Evolutionary conservation across 1,284 basidiomycete species (phyloP).

Genomic region (Apiotrichum laibachii): DNA sequence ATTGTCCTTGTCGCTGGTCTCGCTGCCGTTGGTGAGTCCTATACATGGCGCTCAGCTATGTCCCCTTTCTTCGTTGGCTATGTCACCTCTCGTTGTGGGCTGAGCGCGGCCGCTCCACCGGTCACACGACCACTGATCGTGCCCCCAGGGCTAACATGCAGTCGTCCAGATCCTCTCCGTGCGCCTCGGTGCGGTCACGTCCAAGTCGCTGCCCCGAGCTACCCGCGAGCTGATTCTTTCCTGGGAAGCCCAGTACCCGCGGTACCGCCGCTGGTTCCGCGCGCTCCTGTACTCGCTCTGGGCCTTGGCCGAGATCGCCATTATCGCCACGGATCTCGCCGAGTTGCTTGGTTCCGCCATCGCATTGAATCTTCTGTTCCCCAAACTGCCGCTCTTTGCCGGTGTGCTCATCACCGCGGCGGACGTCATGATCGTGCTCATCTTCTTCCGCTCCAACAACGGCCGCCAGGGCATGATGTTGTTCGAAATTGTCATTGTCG

Average conservation of each 20-base stretch:
- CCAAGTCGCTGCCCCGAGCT: constrained; percentile 50
- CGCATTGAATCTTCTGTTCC: constrained; percentile 76
- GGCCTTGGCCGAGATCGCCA: constrained; percentile 71
- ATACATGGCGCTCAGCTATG: no score
- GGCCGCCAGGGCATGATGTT: constrained; percentile 53
- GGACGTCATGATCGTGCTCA: constrained; percentile 68
- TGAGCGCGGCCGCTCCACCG: no score
- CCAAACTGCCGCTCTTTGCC: constrained; percentile 71
- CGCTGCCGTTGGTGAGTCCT: constrained; percentile 59
- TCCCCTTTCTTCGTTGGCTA: no score
- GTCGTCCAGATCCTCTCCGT: constrained; percentile 49
- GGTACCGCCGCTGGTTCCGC: constrained; percentile 54
- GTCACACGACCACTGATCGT: no score
- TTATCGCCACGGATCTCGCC: constrained; percentile 63
- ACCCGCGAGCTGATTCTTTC: constrained; percentile 66
- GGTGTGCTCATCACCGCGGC: constrained; percentile 77
- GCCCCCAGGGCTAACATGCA: constrained; percentile 2
- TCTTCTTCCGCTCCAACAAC: constrained; percentile 45
- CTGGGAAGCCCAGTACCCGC: constrained; percentile 66
- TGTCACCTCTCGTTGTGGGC: background rate
- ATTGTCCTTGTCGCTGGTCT: constrained; percentile 78
- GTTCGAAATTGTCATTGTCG: constrained; percentile 72
- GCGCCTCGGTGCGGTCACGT: constrained; percentile 56
- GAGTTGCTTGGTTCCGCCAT: constrained; percentile 76
- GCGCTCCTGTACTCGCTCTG: constrained; percentile 53